Conservation (phyloP, 176 grass and related monocot genomes). For the Oropetium thomaeum region DNA sequence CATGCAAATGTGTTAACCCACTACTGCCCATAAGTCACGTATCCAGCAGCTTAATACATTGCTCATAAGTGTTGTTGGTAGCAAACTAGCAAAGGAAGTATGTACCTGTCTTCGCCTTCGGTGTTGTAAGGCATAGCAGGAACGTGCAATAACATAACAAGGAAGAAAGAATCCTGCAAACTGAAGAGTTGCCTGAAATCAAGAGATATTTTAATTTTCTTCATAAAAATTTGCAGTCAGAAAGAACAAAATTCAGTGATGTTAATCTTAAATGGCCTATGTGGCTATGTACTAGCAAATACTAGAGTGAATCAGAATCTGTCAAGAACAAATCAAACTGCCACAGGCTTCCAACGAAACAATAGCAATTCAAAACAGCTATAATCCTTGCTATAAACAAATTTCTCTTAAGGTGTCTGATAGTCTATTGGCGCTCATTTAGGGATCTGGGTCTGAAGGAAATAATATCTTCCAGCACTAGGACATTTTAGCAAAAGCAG, state of each 20-base stretch:
- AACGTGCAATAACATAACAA: constrained; percentile 89
- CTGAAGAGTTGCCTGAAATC: constrained; percentile 77
- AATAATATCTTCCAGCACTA: constrained; percentile 6
- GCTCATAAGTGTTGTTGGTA: neutral
- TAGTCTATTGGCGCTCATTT: neutral
- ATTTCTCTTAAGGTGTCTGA: neutral
- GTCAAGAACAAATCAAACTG: neutral
- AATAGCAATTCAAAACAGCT: neutral
- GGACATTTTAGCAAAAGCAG: neutral
- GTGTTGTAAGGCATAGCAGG: constrained; percentile 73
- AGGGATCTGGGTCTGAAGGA: neutral
- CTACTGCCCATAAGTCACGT: neutral
- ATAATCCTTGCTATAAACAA: neutral
- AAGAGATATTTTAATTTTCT: constrained; percentile 13
- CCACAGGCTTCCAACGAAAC: neutral
- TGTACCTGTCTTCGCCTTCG: constrained; percentile 74
- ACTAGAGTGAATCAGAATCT: neutral
- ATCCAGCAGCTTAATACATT: neutral
- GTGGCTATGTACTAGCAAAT: too few relatives aligned
- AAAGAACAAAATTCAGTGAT: neutral
- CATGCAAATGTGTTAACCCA: too few relatives aligned
- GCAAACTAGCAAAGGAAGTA: neutral
- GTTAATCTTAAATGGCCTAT: neutral
- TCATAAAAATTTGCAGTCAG: neutral
- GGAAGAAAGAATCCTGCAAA: constrained; percentile 86